Evolutionary conservation across 2,329 filamentous ascomycete species (phyloP), one percentile per base, ranked within the genome.

Genomic region (Tympanopsis confertula): DNA sequence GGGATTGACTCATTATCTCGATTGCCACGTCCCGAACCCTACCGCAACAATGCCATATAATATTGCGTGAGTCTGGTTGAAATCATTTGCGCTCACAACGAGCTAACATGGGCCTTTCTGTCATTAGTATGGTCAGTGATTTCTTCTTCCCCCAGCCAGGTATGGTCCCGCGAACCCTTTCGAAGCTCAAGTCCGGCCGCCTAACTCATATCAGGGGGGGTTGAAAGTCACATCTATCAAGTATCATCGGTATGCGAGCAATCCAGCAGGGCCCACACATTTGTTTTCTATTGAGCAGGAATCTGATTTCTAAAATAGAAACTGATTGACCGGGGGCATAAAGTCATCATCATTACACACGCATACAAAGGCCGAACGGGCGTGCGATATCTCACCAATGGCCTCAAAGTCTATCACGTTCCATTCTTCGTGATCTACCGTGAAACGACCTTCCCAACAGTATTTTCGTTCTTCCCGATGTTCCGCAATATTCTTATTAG

Each of bases 101-200:
- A n/a, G n/a, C n/a, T n/a, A n/a, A n/a, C 30, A 33, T 35, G 20
- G 26, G 18, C 35, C 14, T 19, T 17, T 35, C 19, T 20, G 45
- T 47, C n/a, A 13, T n/a, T 62, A 77, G 76, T 44, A 98, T 98
- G 91, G 85, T 95, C 58, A 88, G 89, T 73, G 91, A 98, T 69
- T 95, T 94, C 72, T 98, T 98, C 78, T 98, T 93, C 56, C 91
- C 91, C 13, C 89, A 96, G 54, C 89, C 91, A 38, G 88, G 91
- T 54, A 91, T 91, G 50, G 78, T 98, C 46, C 91, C 98, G 65
- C 94, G 86, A 59, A 91, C 98, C 62, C 96, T 98, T 50, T 98
- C 98, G 65, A 91, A 98, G 60, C 70, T 98, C 29, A n/a, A n/a
- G n/a, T n/a, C n/a, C n/a, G n/a, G n/a, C n/a, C n/a, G 22, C 22